phyloP scores from a whole-genome alignment of 495 filamentous ascomycete species.

The Acidomyces sp. region DNA sequence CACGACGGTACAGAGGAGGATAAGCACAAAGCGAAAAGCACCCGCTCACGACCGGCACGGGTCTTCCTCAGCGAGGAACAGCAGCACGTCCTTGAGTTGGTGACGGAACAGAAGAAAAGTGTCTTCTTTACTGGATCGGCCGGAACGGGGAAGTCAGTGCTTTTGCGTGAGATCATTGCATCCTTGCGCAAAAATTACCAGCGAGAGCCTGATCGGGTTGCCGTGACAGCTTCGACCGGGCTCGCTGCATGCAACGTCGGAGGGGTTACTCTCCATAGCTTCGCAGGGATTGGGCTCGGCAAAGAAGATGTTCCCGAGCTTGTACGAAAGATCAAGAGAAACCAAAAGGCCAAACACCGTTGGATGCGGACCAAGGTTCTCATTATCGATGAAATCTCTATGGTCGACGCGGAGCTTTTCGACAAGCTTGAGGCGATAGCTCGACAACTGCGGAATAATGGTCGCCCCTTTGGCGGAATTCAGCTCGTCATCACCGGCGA shows the following conservation, averaged over 20 bases:
- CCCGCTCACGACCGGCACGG: slow-evolving; percentile 34
- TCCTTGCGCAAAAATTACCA: slow-evolving; percentile 61
- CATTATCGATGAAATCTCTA: slow-evolving; percentile 90
- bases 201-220: slow-evolving; percentile 65
- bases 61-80: slow-evolving; percentile 80
- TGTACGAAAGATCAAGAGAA: slow-evolving; percentile 82
- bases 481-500: slow-evolving; percentile 93
- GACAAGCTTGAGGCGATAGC: slow-evolving; percentile 90
- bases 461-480: slow-evolving; percentile 86
- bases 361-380: slow-evolving; percentile 82
- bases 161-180: slow-evolving; percentile 80
- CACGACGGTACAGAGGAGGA: slow-evolving; percentile 23
- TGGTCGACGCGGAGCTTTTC: slow-evolving; percentile 95
- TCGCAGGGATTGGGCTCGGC: slow-evolving; percentile 86
- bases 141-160: slow-evolving; percentile 92
- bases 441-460: slow-evolving; percentile 69
- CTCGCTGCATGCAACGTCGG: slow-evolving; percentile 94
- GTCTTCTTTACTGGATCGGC: slow-evolving; percentile 98
- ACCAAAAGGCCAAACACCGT: slow-evolving; percentile 71
- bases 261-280: slow-evolving; percentile 91
- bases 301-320: slow-evolving; percentile 74
- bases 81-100: slow-evolving; percentile 63
- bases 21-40: slow-evolving; percentile 25
- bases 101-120: slow-evolving; percentile 62
- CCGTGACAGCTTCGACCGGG: slow-evolving; percentile 90